Base-by-base conservation (phyloP, 2,329 filamentous ascomycete genomes). In the Epichloe coenophiala region DNA sequence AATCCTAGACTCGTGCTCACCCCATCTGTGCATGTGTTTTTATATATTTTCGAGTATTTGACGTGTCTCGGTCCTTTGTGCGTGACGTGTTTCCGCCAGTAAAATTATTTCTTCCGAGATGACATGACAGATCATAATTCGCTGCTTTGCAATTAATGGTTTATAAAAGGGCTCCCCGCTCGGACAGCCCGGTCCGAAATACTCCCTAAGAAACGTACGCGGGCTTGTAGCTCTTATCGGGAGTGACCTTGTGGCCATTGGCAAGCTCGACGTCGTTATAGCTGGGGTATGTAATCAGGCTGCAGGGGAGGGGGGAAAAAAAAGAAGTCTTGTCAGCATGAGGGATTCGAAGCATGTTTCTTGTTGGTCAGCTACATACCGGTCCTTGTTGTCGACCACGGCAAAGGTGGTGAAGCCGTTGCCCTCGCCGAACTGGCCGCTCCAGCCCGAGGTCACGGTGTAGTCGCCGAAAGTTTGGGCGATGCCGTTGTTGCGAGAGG, bases 371-470 rank as follows among this genome's bases (percentile, higher is more conserved):
- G 21, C 8, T n/a, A 49, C 48, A 13, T 45, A 50, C 48, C 31
- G 63, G 56, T 66, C 61, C 48, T 56, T 55, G 55, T 66, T 63
- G 62, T 76, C 65, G 45, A 71, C 68, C 49, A 80, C 71, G 19
- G 71, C 66, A 31, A 79, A 63, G 21, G 72, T 76, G 23, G 75
- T 78, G 68, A 78, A 80, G 56, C 74, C 76, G 0, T 38, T 17
- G 33, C 33, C 21, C 3, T 7, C 7, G 19, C 75, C 77, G 55
- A 79, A 80, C 58, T 77, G 70, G 59, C 69, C 75, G 61, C 70
- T 75, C 76, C 76, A 80, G 65, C 73, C 72, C 2, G 71, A 71
- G 47, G 72, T 74, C 59, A 80, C 57, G 54, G 68, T 73, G 68
- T 68, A 80, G 52, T 58, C 59, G 39, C 75, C 76, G 65, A 74